Conservation (phyloP, 2,329 filamentous ascomycete genomes). For the Zalaria obscura region DNA sequence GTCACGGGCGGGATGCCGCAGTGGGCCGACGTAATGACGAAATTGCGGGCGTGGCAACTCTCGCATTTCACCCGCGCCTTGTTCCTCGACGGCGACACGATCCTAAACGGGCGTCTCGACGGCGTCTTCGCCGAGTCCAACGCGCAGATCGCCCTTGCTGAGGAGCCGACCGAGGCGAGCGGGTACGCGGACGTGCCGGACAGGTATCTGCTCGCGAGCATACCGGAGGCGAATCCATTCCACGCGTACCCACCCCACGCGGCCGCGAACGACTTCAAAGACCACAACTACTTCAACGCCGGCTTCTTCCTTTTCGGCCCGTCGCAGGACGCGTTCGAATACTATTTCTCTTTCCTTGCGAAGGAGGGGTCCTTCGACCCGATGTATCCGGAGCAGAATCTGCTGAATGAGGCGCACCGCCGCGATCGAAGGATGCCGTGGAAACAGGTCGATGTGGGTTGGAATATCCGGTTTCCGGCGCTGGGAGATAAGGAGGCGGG, state of each 20-base stretch:
- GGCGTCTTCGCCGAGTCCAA: conserved; percentile 18
- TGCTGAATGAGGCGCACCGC: conserved; percentile 21
- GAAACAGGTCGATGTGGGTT: conserved; percentile 18
- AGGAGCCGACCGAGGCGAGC: neutral
- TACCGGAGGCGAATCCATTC: conserved; percentile 17
- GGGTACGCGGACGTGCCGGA: conserved; percentile 15
- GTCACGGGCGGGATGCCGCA: conserved; percentile 1
- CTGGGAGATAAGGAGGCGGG: conserved; percentile 20
- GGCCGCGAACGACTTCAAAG: conserved; percentile 15
- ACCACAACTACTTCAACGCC: conserved; percentile 19
- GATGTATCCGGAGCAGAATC: conserved; percentile 21
- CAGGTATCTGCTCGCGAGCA: conserved; percentile 18
- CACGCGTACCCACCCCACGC: conserved; percentile 21
- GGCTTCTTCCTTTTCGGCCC: conserved; percentile 24
- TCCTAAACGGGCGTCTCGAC: conserved; percentile 14
- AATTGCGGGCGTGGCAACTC: conserved; percentile 23
- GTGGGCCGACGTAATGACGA: conserved; percentile 22
- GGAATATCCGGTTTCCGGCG: conserved; percentile 22
- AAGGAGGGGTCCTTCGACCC: conserved; percentile 18
- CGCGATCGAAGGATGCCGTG: conserved; percentile 24
- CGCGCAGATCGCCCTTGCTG: conserved; percentile 7
- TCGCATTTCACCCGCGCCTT: conserved; percentile 18
- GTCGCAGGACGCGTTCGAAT: conserved; percentile 13
- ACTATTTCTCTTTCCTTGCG: conserved; percentile 18
- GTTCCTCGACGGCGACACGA: conserved; percentile 19